Conservation (phyloP, 1,284 basidiomycete genomes). For the Polyporus tsugae region DNA sequence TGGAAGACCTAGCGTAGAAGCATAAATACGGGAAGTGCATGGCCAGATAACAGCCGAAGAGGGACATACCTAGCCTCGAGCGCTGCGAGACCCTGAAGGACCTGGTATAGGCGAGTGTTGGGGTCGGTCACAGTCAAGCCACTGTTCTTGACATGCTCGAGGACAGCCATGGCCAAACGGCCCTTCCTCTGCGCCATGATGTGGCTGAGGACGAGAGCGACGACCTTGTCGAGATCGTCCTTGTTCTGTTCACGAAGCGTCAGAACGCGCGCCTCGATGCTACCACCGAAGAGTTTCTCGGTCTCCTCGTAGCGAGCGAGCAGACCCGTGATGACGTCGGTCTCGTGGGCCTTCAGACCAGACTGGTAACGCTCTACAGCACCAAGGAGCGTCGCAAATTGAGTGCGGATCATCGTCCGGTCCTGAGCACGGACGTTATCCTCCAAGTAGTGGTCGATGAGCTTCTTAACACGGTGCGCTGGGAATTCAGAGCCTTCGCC, state of each 20-base stretch:
- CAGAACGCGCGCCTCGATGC: conserved; percentile 93
- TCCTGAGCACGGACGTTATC: conserved; percentile 86
- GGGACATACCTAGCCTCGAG: conserved; percentile 83
- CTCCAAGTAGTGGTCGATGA: conserved; percentile 87
- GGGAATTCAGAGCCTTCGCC: conserved; percentile 85
- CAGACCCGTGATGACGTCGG: conserved; percentile 75
- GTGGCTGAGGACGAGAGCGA: conserved; percentile 91
- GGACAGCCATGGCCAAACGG: conserved; percentile 84
- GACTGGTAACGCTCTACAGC: conserved; percentile 85
- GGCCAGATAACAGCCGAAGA: neutral
- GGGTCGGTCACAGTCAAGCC: conserved; percentile 77
- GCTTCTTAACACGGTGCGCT: conserved; percentile 81
- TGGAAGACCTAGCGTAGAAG: conserved; percentile 71
- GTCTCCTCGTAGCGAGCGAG: conserved; percentile 83
- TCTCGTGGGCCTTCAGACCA: conserved; percentile 91
- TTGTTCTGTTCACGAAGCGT: conserved; percentile 93
- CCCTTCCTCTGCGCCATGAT: conserved; percentile 95
- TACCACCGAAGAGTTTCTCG: conserved; percentile 92
- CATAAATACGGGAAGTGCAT: conserved; percentile 19
- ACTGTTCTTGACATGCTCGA: conserved; percentile 89
- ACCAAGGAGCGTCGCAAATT: conserved; percentile 78
- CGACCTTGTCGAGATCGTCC: conserved; percentile 91
- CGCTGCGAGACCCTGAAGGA: conserved; percentile 82
- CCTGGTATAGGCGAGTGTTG: conserved; percentile 74
- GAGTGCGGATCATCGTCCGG: conserved; percentile 76